Evolutionary conservation across 108 stramenopile species (phyloP).

Genomic region (Cyclotella sp.): DNA sequence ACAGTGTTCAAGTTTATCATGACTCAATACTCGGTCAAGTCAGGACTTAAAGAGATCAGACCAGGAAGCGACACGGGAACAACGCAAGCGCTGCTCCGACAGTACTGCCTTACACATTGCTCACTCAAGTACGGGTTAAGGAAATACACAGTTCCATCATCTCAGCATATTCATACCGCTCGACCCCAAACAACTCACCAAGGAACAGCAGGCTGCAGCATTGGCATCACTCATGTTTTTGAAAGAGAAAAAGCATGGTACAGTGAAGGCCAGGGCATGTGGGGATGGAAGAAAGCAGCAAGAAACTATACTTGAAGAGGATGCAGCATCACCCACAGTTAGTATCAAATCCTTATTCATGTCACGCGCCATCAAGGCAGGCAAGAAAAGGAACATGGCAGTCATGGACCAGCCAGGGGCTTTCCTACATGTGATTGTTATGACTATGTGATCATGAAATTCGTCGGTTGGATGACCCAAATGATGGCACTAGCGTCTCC

Average conservation of each 20-base stretch:
- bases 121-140: not conserved
- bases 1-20: too few species aligned
- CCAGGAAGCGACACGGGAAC: not conserved
- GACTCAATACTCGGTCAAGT: too few species aligned
- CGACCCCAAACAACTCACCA: not conserved
- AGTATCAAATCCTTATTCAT: not conserved
- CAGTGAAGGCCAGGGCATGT: not conserved
- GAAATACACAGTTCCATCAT: not conserved
- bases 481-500: not conserved
- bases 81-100: not conserved
- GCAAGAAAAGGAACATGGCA: too few species aligned
- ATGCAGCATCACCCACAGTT: slow-evolving; percentile 4
- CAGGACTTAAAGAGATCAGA: too few species aligned
- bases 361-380: not conserved
- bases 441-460: not conserved
- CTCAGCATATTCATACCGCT: not conserved
- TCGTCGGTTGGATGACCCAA: not conserved
- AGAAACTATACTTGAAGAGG: not conserved
- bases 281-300: not conserved
- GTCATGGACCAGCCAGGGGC: not conserved
- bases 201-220: not conserved
- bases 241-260: not conserved
- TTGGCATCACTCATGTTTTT: not conserved
- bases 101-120: not conserved
- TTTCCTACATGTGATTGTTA: not conserved